Evolutionary conservation across 768 basidiomycete genomes (phyloP).

Genomic region (Podaxis sp.): DNA sequence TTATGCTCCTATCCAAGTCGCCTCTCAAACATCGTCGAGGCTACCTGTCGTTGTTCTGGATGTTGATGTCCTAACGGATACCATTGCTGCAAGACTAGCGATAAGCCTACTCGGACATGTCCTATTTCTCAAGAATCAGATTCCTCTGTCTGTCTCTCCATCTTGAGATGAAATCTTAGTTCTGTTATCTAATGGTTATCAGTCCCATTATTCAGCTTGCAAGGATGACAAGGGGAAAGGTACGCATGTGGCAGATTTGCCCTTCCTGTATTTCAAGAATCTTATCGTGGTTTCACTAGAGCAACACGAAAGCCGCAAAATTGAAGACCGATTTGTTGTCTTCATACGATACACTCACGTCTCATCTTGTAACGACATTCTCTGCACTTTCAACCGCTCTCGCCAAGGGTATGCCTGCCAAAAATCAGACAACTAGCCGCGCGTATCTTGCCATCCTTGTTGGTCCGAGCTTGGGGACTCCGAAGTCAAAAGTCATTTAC

Average conservation of each 20-base stretch:
- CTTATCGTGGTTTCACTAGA: constrained; percentile 24
- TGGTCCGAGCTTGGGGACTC: constrained; percentile 61
- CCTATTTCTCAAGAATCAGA: constrained; percentile 74
- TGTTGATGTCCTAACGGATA: constrained; percentile 48
- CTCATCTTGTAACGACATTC: constrained; percentile 75
- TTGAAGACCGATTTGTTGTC: constrained; percentile 59
- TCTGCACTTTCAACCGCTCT: constrained; percentile 68
- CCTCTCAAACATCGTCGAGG: constrained; percentile 9
- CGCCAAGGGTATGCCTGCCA: constrained; percentile 26
- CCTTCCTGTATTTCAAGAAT: background rate
- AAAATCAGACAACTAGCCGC: constrained; percentile 21
- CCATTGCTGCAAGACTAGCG: constrained; percentile 63
- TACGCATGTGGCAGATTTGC: constrained; percentile 20
- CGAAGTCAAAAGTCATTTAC: constrained; percentile 59
- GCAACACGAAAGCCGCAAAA: constrained; percentile 49
- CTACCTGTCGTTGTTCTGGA: constrained; percentile 45
- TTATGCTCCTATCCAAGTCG: background rate
- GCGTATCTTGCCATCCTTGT: constrained; percentile 63
- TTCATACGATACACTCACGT: constrained; percentile 69
- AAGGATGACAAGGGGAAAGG: constrained; percentile 47
- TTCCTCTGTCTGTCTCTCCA: constrained; percentile 64
- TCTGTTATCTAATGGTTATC: background rate
- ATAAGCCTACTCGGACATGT: constrained; percentile 65
- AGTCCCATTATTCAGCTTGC: constrained; percentile 69
- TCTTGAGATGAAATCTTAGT: background rate